Evolutionary conservation across 495 filamentous ascomycete species (phyloP).

Genomic region (Penicillium fimorum): DNA sequence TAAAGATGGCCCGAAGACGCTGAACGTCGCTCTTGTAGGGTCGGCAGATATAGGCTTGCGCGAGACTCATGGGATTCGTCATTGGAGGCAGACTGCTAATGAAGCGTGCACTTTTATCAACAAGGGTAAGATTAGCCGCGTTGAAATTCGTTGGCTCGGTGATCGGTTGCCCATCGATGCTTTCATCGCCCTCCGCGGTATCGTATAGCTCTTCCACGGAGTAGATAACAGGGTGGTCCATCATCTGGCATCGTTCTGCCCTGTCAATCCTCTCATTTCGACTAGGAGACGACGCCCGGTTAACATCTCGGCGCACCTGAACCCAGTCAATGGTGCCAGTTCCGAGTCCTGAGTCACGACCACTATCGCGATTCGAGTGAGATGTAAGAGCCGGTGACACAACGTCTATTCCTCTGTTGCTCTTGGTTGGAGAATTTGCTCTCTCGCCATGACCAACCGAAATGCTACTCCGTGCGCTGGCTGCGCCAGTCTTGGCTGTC

Average conservation of each 20-base stretch:
- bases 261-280: slow-evolving; percentile 82
- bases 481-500: slow-evolving; percentile 89
- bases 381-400: slow-evolving; percentile 37
- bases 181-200: slow-evolving; percentile 87
- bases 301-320: slow-evolving; percentile 91
- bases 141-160: slow-evolving; percentile 81
- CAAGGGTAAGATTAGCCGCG: slow-evolving; percentile 72
- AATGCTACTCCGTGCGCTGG: slow-evolving; percentile 83
- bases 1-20: slow-evolving; percentile 88
- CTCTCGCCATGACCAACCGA: slow-evolving; percentile 58
- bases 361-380: slow-evolving; percentile 44
- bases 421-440: slow-evolving; percentile 50
- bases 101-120: slow-evolving; percentile 95
- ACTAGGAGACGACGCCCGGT: slow-evolving; percentile 89
- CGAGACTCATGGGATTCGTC: slow-evolving; percentile 79
- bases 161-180: slow-evolving; percentile 77
- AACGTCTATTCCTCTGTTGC: slow-evolving; percentile 33
- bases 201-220: slow-evolving; percentile 85
- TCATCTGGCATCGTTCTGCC: slow-evolving; percentile 90
- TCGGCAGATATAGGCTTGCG: slow-evolving; percentile 88
- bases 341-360: slow-evolving; percentile 66
- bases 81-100: slow-evolving; percentile 85
- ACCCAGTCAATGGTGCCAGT: slow-evolving; percentile 78
- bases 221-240: slow-evolving; percentile 83
- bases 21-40: slow-evolving; percentile 96